phyloP scores from a whole-genome alignment of 148 eudicot genomes.

The Mesembryanthemum crystallinum region DNA sequence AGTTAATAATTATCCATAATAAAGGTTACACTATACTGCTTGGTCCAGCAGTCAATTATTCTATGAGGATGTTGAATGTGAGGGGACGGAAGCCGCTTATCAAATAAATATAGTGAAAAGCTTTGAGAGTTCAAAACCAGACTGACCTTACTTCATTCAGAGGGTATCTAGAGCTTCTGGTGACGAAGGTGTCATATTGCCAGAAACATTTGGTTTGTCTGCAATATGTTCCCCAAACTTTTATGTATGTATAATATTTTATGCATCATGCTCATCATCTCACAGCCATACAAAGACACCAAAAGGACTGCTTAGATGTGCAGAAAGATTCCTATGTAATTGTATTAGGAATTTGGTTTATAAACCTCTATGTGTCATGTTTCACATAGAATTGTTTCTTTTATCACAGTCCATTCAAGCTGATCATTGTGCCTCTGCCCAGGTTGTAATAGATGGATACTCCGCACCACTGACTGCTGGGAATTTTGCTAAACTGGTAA shows the following conservation, averaged over 20 bases:
- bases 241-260: neutral
- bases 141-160: too few species aligned
- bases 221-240: neutral
- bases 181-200: neutral
- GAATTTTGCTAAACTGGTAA: constrained; percentile 96
- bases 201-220: neutral
- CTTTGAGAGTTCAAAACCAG: too few species aligned
- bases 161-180: neutral
- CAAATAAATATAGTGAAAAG: too few species aligned
- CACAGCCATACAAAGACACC: neutral
- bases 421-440: constrained; percentile 17
- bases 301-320: neutral
- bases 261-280: neutral
- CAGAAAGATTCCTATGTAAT: neutral
- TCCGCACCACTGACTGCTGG: constrained; percentile 97
- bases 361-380: neutral
- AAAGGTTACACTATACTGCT: too few species aligned
- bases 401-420: neutral
- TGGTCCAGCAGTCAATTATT: too few species aligned
- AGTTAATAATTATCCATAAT: too few species aligned
- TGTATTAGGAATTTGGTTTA: neutral
- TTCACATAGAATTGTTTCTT: neutral
- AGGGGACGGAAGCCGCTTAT: too few species aligned
- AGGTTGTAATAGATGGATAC: constrained; percentile 88
- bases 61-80: too few species aligned